phyloP scores from a whole-genome alignment of 108 stramenopile genomes.

The Fistulifera pelliculosa region DNA sequence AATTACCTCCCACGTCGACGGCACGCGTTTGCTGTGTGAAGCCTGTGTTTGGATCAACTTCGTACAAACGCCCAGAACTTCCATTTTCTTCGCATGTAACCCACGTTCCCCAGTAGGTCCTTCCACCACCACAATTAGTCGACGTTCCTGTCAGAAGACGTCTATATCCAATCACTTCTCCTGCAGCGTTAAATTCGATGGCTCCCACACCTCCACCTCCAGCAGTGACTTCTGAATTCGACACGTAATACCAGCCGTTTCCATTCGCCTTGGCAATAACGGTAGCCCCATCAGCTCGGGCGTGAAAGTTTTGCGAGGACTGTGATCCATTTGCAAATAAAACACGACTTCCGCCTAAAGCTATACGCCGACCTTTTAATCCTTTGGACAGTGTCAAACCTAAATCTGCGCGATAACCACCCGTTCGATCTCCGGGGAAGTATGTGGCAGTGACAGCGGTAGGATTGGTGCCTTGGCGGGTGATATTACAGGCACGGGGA shows the following conservation, averaged over 20 bases:
- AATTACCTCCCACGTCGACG: constrained; percentile 14
- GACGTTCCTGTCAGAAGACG: constrained; percentile 20
- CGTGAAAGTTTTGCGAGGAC: constrained; percentile 8
- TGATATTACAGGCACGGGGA: no score
- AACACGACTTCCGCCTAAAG: no score
- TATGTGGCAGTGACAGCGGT: no score
- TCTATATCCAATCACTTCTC: constrained; percentile 29
- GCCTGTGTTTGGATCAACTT: constrained; percentile 20
- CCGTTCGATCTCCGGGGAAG: constrained; percentile 15
- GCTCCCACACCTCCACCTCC: constrained; percentile 36
- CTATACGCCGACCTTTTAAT: constrained; percentile 13
- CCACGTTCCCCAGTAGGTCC: constrained; percentile 42
- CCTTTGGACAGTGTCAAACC: constrained; percentile 19
- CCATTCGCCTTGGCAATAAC: constrained; percentile 12
- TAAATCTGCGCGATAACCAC: background rate
- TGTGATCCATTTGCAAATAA: constrained; percentile 10
- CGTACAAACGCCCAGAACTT: constrained; percentile 7
- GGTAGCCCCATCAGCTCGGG: constrained; percentile 31
- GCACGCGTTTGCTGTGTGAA: constrained; percentile 24
- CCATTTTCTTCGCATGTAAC: constrained; percentile 36
- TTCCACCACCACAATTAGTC: constrained; percentile 47
- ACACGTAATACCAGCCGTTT: constrained; percentile 48
- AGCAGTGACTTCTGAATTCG: constrained; percentile 35
- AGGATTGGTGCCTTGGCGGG: no score
- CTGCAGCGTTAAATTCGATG: constrained; percentile 23